Base-by-base conservation (phyloP, 139 green algal species). In the Astrephomene gubernaculifera region DNA sequence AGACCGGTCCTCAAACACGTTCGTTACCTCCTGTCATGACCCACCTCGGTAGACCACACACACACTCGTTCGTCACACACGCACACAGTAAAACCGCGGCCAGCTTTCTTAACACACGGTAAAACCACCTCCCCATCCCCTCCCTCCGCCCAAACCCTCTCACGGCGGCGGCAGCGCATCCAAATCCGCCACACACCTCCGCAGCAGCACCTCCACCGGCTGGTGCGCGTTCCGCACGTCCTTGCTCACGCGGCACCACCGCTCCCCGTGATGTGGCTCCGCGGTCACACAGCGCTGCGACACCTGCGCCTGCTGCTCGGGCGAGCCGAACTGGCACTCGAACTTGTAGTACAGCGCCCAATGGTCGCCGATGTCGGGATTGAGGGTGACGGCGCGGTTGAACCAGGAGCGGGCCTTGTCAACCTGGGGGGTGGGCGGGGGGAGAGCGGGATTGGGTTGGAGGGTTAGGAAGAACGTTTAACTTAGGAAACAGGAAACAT, bases 361-460 rank as follows among this genome's bases (percentile, higher is more conserved):
- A 78, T 96, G 88, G 89, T 99, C 97, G 33, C 97, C 97, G 44
- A 97, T 88, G 74, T 98, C 95, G 5, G 95, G 94, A 43, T 96
- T 79, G 49, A 99, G 88, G 7, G 93, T 96, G n/a, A 97, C 92
- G 14, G 94, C 91, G 25, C 96, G 89, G 67, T 95, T 94, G 87
- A 97, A 96, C 96, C 96, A 99, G 65, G 38, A 93, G 39, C 96
- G 88, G 29, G 96, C 96, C 90, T 99, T 98, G 86, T 97, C 95
- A 12, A 97, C 84, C 87, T 93, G 71, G 0, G 36, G 52, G 10
- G 14, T 14, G 35, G 65, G 35, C 12, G 35, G 35, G 14, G 65
- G 61, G 24, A 45, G 12, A 6, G 41, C 45, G 31, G 75, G 29
- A n/a, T n/a, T n/a, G 49, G 49, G 49, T 12, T 17, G 17, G 49